phyloP scores from a whole-genome alignment of 176 grass and related monocot genomes.

The Carex myosuroides region DNA sequence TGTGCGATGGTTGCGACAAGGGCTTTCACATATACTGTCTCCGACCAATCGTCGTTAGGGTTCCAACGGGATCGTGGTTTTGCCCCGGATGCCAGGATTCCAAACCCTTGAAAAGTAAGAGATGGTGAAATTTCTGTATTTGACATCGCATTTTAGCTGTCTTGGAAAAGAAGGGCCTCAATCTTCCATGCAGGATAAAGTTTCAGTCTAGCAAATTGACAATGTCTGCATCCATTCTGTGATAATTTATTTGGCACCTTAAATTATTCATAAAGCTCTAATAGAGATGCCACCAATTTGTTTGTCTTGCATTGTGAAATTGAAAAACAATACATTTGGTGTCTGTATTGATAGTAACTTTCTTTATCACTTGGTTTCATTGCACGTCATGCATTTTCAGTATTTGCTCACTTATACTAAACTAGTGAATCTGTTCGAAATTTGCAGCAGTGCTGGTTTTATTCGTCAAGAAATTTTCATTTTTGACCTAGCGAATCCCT shows the following conservation, averaged over 20 bases:
- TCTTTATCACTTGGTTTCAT: not conserved
- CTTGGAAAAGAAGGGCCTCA: not conserved
- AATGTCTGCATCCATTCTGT: not conserved
- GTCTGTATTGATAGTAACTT: not conserved
- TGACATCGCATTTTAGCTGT: not conserved
- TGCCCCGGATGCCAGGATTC: conserved; percentile 53
- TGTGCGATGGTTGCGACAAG: conserved; percentile 79
- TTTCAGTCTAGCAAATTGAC: not conserved
- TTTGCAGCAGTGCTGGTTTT: not conserved
- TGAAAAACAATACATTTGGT: not conserved
- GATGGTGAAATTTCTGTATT: not conserved
- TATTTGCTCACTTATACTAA: not conserved
- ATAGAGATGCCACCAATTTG: not conserved
- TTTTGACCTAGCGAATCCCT: not conserved
- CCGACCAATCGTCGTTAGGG: conserved; percentile 66
- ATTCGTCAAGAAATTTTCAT: not conserved
- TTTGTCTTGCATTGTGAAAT: not conserved
- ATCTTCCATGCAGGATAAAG: not conserved
- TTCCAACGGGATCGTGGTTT: conserved; percentile 62
- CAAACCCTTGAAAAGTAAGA: conserved; percentile 38
- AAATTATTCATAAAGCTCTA: not conserved
- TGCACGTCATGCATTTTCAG: not conserved
- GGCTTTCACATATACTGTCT: conserved; percentile 75
- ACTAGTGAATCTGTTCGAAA: not conserved
- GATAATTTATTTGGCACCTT: not conserved